A percentile compares a stretch with the other conserved stretches of the same genome.
Evolutionary conservation across 2,329 filamentous ascomycete species (phyloP).

Genomic region (Alternaria metachromatica): DNA sequence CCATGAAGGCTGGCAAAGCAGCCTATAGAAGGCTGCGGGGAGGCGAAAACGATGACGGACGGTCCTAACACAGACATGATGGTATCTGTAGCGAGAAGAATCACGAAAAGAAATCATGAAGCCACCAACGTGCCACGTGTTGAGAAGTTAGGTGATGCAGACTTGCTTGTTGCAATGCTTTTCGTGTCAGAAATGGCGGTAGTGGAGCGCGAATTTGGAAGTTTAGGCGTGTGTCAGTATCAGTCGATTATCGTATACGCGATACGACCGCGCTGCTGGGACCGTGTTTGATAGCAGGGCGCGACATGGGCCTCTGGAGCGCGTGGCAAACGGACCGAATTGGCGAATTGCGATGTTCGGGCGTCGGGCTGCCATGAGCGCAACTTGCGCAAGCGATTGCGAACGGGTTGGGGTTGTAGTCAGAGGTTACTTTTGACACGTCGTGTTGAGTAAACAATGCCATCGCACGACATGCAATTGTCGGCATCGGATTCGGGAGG

Average conservation of each 20-base stretch:
- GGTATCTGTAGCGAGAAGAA: neutral
- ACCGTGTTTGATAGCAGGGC: neutral
- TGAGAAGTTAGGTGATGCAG: neutral
- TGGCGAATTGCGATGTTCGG: neutral
- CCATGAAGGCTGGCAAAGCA: constrained; percentile 2
- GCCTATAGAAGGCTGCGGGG: neutral
- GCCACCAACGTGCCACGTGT: neutral
- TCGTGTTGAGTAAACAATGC: neutral
- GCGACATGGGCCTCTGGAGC: neutral
- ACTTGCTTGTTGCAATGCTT: constrained; percentile 5
- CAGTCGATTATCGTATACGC: neutral
- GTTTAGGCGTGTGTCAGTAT: constrained; percentile 1
- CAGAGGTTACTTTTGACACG: neutral
- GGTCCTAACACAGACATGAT: neutral
- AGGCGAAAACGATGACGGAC: neutral
- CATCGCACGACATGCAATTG: neutral
- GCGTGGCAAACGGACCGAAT: constrained; percentile 1
- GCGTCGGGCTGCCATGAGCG: constrained; percentile 1
- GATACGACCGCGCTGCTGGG: neutral
- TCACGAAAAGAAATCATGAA: constrained; percentile 1
- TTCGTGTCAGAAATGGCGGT: constrained; percentile 6
- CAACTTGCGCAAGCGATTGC: neutral
- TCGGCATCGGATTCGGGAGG: neutral
- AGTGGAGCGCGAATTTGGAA: neutral
- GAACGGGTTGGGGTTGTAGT: neutral